Base-by-base conservation (phyloP, 148 eudicot species). In the Spergularia marina region DNA sequence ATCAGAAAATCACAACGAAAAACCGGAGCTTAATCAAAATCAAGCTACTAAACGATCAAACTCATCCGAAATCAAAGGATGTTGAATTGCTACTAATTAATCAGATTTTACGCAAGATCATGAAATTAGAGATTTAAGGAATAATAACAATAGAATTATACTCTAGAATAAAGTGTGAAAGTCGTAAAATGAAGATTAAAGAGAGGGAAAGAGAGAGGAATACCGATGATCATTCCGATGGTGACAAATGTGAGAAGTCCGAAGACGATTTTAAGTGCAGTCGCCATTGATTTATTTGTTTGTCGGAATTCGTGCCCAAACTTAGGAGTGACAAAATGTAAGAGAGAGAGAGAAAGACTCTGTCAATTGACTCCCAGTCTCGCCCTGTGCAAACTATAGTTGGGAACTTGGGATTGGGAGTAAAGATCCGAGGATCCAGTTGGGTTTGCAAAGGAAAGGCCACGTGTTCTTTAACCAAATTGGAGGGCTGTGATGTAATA, bases 231-330 rank as follows among this genome's bases (percentile, higher is more conserved):
- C 88, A 91, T 88, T 68, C 91, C 91, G 10, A 88, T 44, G 2
- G 94, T 89, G 82, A 91, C 91, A 54, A 91, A 81, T 53, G 90
- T 86, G 16, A 91, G 97, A 71, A 91, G 88, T 9, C 87, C 90
- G 52, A 88, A 84, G 39, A 89, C 82, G 25, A 91, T 73, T 81
- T 80, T 84, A 88, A 84, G 82, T 17, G 78, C 56, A n/a, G 84
- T 55, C 44, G 90, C 89, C 91, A 87, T 89, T 20, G 69, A 3
- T 30, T 30, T 30, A 40, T 51, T 18, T 47, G 51, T 65, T 34
- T 7, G 53, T 52, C 68, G 47, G 18, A 7, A 49, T 23, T 16
- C 5, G 68, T 49, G 68, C n/a, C 9, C 41, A 11, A 7, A 62
- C 34, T n/a, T 65, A 30, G 34, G 34, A 30, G 34, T 66, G 68